Evolutionary conservation across 2,329 filamentous ascomycete genomes (phyloP), one percentile per base, ranked within the genome.

Genomic region (Hypoxylon sp.): DNA sequence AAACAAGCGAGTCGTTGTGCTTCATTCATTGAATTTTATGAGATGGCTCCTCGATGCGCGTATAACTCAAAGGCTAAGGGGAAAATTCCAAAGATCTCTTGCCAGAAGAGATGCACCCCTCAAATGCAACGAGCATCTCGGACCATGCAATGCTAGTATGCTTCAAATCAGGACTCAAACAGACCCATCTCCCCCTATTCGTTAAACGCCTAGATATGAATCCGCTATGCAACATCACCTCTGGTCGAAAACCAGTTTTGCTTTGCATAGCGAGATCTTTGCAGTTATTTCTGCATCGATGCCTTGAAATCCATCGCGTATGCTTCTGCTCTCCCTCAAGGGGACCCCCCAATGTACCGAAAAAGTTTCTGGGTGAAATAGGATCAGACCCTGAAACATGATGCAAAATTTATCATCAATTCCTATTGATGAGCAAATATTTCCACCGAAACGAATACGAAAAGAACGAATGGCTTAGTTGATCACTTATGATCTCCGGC

Each of bases 361-460:
- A 70, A 73, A 74, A 29, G 73, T 66, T 57, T 70, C 70, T 54
- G 64, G 69, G 67, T 55, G 69, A 73, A 71, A 74, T 71, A 62
- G 60, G 57, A 68, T 70, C 68, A 65, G 63, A 70, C 67, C 65
- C 68, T 65, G 66, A 69, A 68, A 71, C 63, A 67, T 64, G 68
- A 73, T 70, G 71, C 59, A 72, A 74, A 73, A 74, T 71, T 56
- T 47, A 59, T 68, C 65, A 64, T 56, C 68, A 65, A 50, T 52
- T 53, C 21, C 42, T 65, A 69, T 69, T 62, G 65, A 68, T 65
- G 57, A 69, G 55, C 44, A 73, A 74, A 59, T 75, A 75, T 74
- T 70, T 74, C 69, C 73, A 75, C 60, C 65, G 74, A 74, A 75
- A 71, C 57, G 72, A 60, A 75, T 55, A 50, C 65, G 67, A 62